phyloP scores from a whole-genome alignment of 1,139 yeast genomes.

The Pichia sp. region DNA sequence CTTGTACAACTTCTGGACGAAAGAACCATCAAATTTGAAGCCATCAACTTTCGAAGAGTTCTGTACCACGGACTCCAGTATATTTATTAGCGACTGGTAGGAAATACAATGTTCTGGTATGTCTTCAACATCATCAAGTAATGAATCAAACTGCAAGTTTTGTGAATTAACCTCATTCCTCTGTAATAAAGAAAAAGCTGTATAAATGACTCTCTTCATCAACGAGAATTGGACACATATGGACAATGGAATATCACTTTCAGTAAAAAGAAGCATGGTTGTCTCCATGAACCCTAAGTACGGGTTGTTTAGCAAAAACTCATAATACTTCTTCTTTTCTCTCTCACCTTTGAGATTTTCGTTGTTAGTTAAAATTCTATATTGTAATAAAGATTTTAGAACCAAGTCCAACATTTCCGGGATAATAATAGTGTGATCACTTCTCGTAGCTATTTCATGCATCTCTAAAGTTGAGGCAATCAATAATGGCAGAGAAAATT shows the following conservation, averaged over 20 bases:
- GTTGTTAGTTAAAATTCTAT: conserved; percentile 25
- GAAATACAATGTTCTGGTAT: neutral
- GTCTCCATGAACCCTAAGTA: conserved; percentile 40
- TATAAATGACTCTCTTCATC: conserved; percentile 23
- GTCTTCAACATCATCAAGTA: conserved; percentile 18
- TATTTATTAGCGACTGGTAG: neutral
- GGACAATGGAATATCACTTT: conserved; percentile 41
- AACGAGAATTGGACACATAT: conserved; percentile 20
- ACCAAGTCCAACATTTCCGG: conserved; percentile 29
- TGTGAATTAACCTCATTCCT: conserved; percentile 16
- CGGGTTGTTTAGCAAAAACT: conserved; percentile 14
- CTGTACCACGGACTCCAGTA: neutral
- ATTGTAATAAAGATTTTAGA: conserved; percentile 39
- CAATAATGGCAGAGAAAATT: conserved; percentile 25
- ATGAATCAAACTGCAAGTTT: conserved; percentile 23
- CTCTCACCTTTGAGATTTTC: conserved; percentile 16
- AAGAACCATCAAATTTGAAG: conserved; percentile 6
- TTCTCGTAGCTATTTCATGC: conserved; percentile 51
- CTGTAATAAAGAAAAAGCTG: conserved; percentile 21
- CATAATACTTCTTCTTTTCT: conserved; percentile 12
- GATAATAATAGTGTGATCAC: conserved; percentile 30
- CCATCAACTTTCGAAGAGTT: conserved; percentile 8
- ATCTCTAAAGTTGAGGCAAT: conserved; percentile 56
- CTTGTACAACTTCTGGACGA: conserved; percentile 17
- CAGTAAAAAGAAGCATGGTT: conserved; percentile 39